Evolutionary conservation across 805 yeast species (phyloP), one percentile per base, ranked within the genome.

Genomic region (Nakazawaea anatomiae): DNA sequence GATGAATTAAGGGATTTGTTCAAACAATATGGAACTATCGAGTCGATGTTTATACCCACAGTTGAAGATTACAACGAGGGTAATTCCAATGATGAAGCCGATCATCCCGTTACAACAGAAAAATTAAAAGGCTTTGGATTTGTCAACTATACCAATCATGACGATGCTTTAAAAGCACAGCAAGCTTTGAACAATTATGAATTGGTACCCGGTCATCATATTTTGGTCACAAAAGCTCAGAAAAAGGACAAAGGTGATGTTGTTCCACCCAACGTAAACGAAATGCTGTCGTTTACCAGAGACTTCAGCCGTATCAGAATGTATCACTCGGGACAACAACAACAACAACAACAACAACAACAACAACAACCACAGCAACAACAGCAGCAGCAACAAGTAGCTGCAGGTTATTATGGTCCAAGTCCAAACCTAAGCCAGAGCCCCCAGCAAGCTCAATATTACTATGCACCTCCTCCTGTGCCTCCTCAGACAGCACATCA

Each of bases 1-100:
- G 66, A 64, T 14, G 70, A 67, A 32, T 63, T 85, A 30, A 48
- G 66, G 3, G 58, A 63, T 14, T 62, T 77, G 41, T 82, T 87
- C 54, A 58, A 62, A 5, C 55, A 67, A 42, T 78, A 71, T 57
- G 78, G 79, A 28, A 69, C 67, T 11, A 72, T 86, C 31, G 78
- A 73, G 25, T 69, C 79, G 1, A 69, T 78, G 10, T 77, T 77
- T 52, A 66, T 83, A 55, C 90, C 90, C 1, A 62, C 66, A 12
- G 61, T 65, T 14, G 64, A 63, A n/a, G 63, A 58, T 42, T 62
- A 55, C 35, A 11, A 32, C 11, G 39, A 44, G 10, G 50, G 51
- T 28, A 60, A 18, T 18, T 18, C 25, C 25, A 18, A 18, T 18
- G 25, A 18, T 18, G 25, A 18, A 18, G 25, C 25, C 25, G 25